A percentile compares a stretch with the other conserved stretches of the same genome.
Conservation (phyloP, 192 early-diverging fungal genomes). For the Obelidium mucronatum region DNA sequence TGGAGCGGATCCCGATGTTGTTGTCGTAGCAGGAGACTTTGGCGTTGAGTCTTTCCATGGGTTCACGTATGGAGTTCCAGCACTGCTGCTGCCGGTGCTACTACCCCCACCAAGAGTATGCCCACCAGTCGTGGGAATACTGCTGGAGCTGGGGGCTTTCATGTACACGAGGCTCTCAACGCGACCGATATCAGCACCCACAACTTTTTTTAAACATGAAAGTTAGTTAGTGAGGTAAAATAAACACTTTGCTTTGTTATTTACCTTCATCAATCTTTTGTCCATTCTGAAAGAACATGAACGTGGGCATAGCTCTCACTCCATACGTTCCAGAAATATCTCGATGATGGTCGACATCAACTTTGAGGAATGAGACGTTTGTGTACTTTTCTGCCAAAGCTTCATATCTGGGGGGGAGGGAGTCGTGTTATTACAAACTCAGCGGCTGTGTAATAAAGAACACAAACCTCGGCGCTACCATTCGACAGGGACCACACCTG, state of each 20-base stretch:
- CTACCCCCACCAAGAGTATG: neutral
- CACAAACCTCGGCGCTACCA: constrained; percentile 10
- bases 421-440: neutral
- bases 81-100: neutral
- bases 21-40: neutral
- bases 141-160: neutral
- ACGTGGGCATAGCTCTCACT: constrained; percentile 78
- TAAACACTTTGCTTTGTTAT: too few species aligned
- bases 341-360: constrained; percentile 79
- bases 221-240: neutral
- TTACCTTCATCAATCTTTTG: constrained; percentile 56
- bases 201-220: too few species aligned
- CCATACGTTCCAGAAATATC: constrained; percentile 42
- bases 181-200: constrained; percentile 32
- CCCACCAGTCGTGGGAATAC: constrained; percentile 4
- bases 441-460: neutral
- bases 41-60: constrained; percentile 14
- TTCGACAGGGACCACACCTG: constrained; percentile 24
- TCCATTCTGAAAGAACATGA: constrained; percentile 63
- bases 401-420: too few species aligned
- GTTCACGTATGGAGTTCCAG: constrained; percentile 12
- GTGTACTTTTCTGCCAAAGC: constrained; percentile 59
- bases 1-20: neutral
- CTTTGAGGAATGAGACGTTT: constrained; percentile 76
- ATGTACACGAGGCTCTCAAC: constrained; percentile 44